Conservation (phyloP, 306 rosid species). For the Luffa aegyptiaca region DNA sequence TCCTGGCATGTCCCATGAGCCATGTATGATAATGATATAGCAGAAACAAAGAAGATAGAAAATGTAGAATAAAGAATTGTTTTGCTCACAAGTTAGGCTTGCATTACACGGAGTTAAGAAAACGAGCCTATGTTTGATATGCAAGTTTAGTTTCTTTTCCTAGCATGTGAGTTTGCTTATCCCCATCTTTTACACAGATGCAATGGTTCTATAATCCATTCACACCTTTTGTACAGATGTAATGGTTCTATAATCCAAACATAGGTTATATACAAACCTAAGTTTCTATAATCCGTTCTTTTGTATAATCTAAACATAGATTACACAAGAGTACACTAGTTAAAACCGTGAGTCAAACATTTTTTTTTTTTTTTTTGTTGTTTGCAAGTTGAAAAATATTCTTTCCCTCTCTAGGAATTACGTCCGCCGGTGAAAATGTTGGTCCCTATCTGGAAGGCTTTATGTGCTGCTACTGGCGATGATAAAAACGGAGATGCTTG, state of each 20-base stretch:
- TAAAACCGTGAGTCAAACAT: not conserved
- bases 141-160: not conserved
- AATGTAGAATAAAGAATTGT: not conserved
- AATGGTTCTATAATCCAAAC: too few relatives aligned
- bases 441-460: constrained; percentile 86
- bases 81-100: not conserved
- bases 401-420: constrained; percentile 28
- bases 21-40: not conserved
- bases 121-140: not conserved
- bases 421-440: constrained; percentile 74
- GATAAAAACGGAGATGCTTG: not conserved
- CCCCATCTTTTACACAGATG: not conserved
- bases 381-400: constrained; percentile 9
- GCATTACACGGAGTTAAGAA: not conserved
- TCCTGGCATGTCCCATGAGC: not conserved
- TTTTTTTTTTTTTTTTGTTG: not conserved
- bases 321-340: not conserved
- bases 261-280: too few relatives aligned
- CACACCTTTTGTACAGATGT: too few relatives aligned
- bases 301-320: not conserved
- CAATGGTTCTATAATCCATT: not conserved
- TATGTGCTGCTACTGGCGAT: constrained; percentile 40
- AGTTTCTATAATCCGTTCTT: too few relatives aligned
- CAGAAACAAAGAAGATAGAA: not conserved
- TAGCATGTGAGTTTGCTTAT: not conserved